These are phyloP conservation scores for Coniochaeta prunicola DNA, from an alignment of 2,329 filamentous ascomycete genomes.

Conservation along the genomic window DNA sequence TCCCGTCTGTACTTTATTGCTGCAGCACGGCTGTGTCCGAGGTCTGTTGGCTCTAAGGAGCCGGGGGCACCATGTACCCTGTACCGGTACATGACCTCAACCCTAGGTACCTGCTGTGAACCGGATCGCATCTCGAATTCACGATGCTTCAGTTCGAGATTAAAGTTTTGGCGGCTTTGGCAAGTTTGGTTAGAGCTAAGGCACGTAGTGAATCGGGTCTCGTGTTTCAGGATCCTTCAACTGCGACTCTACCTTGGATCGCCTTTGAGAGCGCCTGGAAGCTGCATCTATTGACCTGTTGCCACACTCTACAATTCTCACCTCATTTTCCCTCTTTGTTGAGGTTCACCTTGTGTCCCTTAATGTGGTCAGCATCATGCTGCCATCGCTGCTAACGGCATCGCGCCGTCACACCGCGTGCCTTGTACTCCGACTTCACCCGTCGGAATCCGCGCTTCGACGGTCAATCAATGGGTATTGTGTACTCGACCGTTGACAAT, in stretches of 20 bases:
- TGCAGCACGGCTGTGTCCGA: neutral
- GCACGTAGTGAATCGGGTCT: neutral
- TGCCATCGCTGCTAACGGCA: neutral
- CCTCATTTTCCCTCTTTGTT: neutral
- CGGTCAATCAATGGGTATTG: neutral
- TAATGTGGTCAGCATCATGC: neutral
- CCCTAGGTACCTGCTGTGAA: no score
- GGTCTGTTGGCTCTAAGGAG: neutral
- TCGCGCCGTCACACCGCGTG: neutral
- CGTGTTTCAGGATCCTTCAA: neutral
- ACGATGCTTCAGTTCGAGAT: neutral
- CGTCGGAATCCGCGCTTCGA: conserved; percentile 1
- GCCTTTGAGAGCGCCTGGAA: neutral
- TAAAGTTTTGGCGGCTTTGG: neutral
- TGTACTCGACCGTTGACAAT: neutral
- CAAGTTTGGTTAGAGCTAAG: neutral
- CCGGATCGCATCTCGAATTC: neutral
- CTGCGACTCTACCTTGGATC: neutral
- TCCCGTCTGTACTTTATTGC: neutral
- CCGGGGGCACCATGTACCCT: neutral
- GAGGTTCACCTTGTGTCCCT: neutral
- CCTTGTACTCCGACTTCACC: neutral
- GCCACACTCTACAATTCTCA: neutral
- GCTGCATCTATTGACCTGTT: neutral
- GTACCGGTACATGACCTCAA: neutral